phyloP scores from a whole-genome alignment of 305 asterid species.

The Fraxinus paxiana region DNA sequence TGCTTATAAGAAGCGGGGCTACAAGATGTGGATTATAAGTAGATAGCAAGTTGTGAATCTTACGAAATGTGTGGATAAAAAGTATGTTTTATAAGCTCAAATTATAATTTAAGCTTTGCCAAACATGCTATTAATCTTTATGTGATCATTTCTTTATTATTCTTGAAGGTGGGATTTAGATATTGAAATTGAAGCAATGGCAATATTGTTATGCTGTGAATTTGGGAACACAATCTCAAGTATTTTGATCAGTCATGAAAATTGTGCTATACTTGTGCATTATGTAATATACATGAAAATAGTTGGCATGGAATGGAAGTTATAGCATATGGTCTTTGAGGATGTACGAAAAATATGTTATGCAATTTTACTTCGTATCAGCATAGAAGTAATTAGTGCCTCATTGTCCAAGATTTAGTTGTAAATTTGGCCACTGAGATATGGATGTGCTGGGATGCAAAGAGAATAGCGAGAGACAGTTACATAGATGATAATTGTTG shows the following conservation, averaged over 20 bases:
- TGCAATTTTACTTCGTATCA: not conserved
- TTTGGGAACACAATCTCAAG: not conserved
- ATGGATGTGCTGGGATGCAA: not conserved
- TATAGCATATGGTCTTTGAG: not conserved
- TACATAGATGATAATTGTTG: not conserved
- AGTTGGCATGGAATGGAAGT: not conserved
- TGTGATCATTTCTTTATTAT: constrained; percentile 15
- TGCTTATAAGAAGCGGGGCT: not conserved
- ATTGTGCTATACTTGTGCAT: not conserved
- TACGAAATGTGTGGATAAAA: not conserved
- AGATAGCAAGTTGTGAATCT: not conserved
- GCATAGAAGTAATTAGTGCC: not conserved
- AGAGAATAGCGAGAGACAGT: not conserved
- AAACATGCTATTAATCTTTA: not conserved
- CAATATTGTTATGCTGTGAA: not conserved
- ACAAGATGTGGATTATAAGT: not conserved
- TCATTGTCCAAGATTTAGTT: constrained; percentile 4
- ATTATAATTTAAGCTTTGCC: not conserved
- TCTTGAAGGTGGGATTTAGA: constrained; percentile 5
- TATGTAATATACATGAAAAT: not conserved
- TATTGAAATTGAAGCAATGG: not conserved
- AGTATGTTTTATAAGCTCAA: not conserved
- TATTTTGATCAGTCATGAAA: not conserved
- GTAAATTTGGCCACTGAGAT: not conserved
- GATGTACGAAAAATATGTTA: not conserved